Evolutionary conservation across 495 filamentous ascomycete species (phyloP), one percentile per base, ranked within the genome.

Genomic region (Margaritispora aquatica): DNA sequence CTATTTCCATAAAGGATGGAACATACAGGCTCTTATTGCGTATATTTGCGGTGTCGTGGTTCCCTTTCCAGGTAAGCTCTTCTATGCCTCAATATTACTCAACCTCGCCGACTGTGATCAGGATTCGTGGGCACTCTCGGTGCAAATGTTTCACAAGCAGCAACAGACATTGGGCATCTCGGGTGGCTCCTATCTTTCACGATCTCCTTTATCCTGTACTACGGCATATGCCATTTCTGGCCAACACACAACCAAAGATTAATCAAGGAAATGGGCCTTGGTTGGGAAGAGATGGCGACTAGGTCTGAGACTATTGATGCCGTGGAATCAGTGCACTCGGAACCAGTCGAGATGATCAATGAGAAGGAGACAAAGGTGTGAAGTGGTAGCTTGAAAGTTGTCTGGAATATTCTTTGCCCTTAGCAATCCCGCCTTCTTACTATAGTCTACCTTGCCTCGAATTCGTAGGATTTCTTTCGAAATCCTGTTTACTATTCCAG

Each of bases 171-270:
- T 0, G 68, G 69, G 21, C 59, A 71, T 24, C 60, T 77, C 0
- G 74, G 72, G 23, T 77, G 74, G 74, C 58, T 74, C 17, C 50
- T 75, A 20, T 71, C 71, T 1, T 77, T 77, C 61, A 23, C 63
- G 11, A 60, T 64, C 23, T 65, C 66, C 13, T 73, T 74, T 48
- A 57, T 75, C 0, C 58, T 70, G 2, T 76, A 76, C 51, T 70
- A 65, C 54, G 64, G 62, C 1, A 55, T 76, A n/a, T 75, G 73
- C 60, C 26, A 29, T n/a, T 29, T 75, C 9, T 75, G 72, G 71
- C 74, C 74, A 19, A 74, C 71, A 17, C 23, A 58, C 48, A 73
- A 73, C 57, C 61, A 71, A 60, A 68, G 51, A 27, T 26, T 69
- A 11, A 66, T 71, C 21, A 66, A 63, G 54, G 58, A 62, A 23